Conservation (phyloP, 495 filamentous ascomycete genomes). For the Aspergillus sparsus region DNA sequence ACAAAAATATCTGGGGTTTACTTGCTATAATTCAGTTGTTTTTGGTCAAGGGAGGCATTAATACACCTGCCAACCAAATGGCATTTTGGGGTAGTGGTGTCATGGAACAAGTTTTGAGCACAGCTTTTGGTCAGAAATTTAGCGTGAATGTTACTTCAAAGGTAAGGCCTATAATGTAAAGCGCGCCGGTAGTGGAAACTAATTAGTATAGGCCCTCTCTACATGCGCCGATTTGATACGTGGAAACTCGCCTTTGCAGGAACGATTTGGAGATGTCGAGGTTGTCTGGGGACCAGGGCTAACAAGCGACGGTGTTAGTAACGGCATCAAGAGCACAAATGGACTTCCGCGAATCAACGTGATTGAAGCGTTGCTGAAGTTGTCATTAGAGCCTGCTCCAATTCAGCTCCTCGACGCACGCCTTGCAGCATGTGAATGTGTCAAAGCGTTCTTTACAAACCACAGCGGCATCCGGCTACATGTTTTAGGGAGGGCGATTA, state of each 20-base stretch:
- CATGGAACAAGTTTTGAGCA: slow-evolving; percentile 76
- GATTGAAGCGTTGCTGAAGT: slow-evolving; percentile 89
- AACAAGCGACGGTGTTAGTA: slow-evolving; percentile 32
- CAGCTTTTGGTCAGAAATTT: slow-evolving; percentile 77
- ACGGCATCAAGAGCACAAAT: slow-evolving; percentile 51
- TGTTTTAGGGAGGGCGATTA: slow-evolving; percentile 85
- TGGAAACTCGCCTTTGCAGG: slow-evolving; percentile 77
- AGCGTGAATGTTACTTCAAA: slow-evolving; percentile 79
- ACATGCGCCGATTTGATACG: slow-evolving; percentile 88
- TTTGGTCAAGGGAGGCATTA: slow-evolving; percentile 73
- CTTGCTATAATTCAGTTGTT: slow-evolving; percentile 85
- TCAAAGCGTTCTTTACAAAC: slow-evolving; percentile 86
- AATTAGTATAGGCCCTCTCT: slow-evolving; percentile 62
- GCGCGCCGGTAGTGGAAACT: slow-evolving; percentile 18
- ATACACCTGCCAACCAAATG: slow-evolving; percentile 79
- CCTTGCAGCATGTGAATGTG: slow-evolving; percentile 81
- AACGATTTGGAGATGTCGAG: slow-evolving; percentile 79
- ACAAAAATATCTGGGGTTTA: slow-evolving; percentile 90
- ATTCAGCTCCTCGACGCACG: slow-evolving; percentile 74
- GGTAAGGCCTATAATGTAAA: slow-evolving; percentile 46
- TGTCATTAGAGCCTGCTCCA: slow-evolving; percentile 68
- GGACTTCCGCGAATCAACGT: slow-evolving; percentile 67
- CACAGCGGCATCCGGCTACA: slow-evolving; percentile 78
- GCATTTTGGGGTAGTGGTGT: slow-evolving; percentile 82
- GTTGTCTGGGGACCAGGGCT: slow-evolving; percentile 40